Evolutionary conservation across 345 rosid genomes (phyloP), one percentile per base, ranked within the genome.

Genomic region (Rhodamnia argentea): DNA sequence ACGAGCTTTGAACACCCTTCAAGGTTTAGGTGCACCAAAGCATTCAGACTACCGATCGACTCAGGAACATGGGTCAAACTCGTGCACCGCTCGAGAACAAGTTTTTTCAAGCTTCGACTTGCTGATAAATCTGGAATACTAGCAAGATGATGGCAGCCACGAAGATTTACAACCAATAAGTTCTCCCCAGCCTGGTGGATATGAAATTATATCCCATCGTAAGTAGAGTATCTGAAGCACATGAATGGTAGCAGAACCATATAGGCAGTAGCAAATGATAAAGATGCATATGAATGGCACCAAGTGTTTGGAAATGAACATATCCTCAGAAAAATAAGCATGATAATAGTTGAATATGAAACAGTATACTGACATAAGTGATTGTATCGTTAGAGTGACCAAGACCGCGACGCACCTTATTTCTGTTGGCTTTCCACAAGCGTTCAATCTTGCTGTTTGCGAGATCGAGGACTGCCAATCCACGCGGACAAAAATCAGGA

Each of bases 381-480:
- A 55, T 55, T 55, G 58, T 55, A 55, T 7, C 58, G 24, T 37
- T 27, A 22, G 54, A 50, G 53, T 1, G 47, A 70, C 9, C 2
- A 57, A 82, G 82, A 60, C 47, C 0, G 13, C 52, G 1, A 81
- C 85, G 2, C 86, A 93, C 98, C 92, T 84, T 58, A 52, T 89
- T 86, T 60, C 82, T 9, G 10, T 3, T 3, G 2, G 82, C 76
- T 85, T 86, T 88, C 92, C 94, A 93, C 83, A 94, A 40, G 54
- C 8, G 27, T 88, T 89, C 84, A 44, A 94, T 89, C 84, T 86
- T 56, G 88, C 98, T 93, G 13, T 86, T 85, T 37, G 98, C 93
- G 87, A 96, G 96, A 91, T 96, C 96, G 85, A 94, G 95, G 85
- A 96, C 93, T 29, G 93, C 93, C 83, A 96, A 91, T 76, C 90